Percentiles rank a stretch among this genome's conserved stretches.
phyloP scores from a whole-genome alignment of 148 eudicot genomes.

The Rhododendron ferrugineum region DNA sequence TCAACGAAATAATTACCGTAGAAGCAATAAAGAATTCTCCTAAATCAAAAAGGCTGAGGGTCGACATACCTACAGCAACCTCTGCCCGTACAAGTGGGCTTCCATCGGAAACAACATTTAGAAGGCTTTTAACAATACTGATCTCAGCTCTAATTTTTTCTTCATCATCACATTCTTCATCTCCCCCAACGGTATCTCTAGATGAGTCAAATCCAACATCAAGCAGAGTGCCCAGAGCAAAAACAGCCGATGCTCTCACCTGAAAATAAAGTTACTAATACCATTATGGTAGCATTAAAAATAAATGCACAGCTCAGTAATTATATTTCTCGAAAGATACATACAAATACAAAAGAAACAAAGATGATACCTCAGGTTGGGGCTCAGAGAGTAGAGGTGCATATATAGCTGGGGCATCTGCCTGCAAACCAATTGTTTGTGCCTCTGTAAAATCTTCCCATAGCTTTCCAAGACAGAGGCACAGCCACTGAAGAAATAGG shows the following conservation, averaged over 20 bases:
- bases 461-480: constrained; percentile 88
- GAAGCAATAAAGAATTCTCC: not conserved
- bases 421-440: constrained; percentile 64
- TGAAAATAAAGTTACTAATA: constrained; percentile 20
- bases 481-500: constrained; percentile 90
- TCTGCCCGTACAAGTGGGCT: constrained; percentile 95
- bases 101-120: constrained; percentile 85
- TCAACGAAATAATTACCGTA: not conserved
- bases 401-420: constrained; percentile 65
- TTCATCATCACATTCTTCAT: constrained; percentile 84
- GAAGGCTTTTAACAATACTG: constrained; percentile 64
- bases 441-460: constrained; percentile 96
- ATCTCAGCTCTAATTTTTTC: constrained; percentile 74
- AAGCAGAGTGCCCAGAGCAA: constrained; percentile 84
- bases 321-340: not conserved
- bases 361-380: constrained; percentile 80
- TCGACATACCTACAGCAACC: constrained; percentile 82
- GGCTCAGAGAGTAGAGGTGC: constrained; percentile 69
- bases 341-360: not conserved
- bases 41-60: not conserved
- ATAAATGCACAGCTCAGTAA: constrained; percentile 2
- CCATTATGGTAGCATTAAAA: not conserved
- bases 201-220: constrained; percentile 80
- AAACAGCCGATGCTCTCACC: constrained; percentile 95
- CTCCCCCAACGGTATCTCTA: constrained; percentile 54